Percentiles rank a stretch among this genome's conserved stretches.
These are phyloP conservation scores for Heteromeles arbutifolia DNA, from an alignment of 306 rosid genomes.

Conservation along the genomic window DNA sequence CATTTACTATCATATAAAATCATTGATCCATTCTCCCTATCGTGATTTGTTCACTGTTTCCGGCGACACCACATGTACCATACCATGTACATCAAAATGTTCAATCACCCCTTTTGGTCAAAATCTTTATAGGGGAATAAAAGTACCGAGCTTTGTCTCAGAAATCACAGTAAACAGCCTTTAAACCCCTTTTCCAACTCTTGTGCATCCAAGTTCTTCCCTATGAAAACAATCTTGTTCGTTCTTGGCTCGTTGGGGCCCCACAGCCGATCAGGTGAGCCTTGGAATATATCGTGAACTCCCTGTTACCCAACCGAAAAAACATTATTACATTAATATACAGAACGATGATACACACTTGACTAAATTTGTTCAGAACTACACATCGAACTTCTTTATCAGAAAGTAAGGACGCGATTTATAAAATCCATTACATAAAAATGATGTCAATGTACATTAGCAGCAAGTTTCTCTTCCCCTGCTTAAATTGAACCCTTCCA, in stretches of 20 bases:
- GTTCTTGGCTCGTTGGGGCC: conserved; percentile 63
- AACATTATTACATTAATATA: background rate
- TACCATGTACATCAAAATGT: background rate
- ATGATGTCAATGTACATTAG: background rate
- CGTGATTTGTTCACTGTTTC: background rate
- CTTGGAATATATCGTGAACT: conserved; percentile 97
- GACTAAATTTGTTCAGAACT: background rate
- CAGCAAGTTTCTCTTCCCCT: background rate
- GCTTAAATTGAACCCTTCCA: no score
- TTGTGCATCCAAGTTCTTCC: conserved; percentile 74
- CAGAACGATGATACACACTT: no score
- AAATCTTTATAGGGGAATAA: background rate
- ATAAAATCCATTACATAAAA: background rate
- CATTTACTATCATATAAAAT: background rate
- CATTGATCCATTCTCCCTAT: no score
- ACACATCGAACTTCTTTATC: background rate
- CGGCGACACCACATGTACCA: background rate
- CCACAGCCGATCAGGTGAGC: conserved; percentile 95
- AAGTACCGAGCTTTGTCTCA: background rate
- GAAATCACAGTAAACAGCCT: conserved; percentile 57
- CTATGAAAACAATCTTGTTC: conserved; percentile 89
- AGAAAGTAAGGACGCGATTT: background rate
- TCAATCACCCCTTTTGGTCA: background rate
- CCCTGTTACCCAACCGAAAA: conserved; percentile 47
- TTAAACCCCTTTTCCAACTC: conserved; percentile 78